A percentile compares a stretch with the other conserved stretches of the same genome.
phyloP scores from a whole-genome alignment of 148 eudicot genomes.

The Cornus controversa region DNA sequence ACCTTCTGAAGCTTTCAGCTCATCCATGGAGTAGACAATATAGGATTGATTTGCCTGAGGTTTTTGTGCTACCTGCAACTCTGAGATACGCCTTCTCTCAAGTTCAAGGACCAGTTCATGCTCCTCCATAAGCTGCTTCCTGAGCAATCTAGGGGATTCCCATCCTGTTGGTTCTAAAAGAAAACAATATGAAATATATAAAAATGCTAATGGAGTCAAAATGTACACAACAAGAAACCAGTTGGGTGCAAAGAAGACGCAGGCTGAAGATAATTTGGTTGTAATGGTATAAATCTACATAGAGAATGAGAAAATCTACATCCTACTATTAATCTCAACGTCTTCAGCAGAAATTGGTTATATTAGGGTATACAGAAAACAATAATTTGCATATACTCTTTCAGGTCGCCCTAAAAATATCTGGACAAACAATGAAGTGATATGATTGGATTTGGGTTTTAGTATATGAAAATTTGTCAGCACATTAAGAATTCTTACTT shows the following conservation, averaged over 20 bases:
- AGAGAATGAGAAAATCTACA: too few species aligned
- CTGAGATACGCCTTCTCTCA: conserved; percentile 46
- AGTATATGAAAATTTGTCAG: not conserved
- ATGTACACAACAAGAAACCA: not conserved
- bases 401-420: too few species aligned
- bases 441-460: not conserved
- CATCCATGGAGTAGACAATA: conserved; percentile 40
- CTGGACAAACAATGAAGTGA: not conserved
- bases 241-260: not conserved
- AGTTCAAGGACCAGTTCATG: conserved; percentile 50
- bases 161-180: conserved; percentile 32
- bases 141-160: conserved; percentile 43
- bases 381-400: too few species aligned
- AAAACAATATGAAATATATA: not conserved
- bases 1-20: conserved; percentile 43
- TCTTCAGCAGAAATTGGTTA: too few species aligned
- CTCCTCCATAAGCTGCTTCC: conserved; percentile 53
- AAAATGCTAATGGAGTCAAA: not conserved
- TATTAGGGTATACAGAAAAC: too few species aligned
- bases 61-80: conserved; percentile 40
- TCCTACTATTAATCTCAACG: too few species aligned
- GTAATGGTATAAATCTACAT: too few species aligned
- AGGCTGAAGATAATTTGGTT: too few species aligned
- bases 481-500: not conserved
- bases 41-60: conserved; percentile 28